Evolutionary conservation across 164 flowering plant species (phyloP), one percentile per base, ranked within the genome.

Genomic region (Buxus sempervirens): DNA sequence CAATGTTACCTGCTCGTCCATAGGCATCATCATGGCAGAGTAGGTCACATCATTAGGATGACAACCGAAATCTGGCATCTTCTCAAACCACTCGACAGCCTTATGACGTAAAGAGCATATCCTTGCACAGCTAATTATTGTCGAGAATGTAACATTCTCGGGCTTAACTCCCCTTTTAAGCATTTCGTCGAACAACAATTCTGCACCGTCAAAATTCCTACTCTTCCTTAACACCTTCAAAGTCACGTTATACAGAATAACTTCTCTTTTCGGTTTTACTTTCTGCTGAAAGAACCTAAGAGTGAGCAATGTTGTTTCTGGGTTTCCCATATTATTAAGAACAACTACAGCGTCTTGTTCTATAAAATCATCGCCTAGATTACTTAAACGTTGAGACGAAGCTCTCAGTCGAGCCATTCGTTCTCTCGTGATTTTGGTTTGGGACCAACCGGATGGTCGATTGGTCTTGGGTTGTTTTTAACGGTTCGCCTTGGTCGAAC

Each of bases 11-110:
- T 9, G 83, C 84, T 42, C 82, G 80, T 1, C 96, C 94, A 83
- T 92, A 95, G 4, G 88, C 88, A 82, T 95, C 97, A 92, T 88
- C 94, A 95, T 92, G 25, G 85, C 84, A 0, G 97, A 79, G 60
- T 78, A 85, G 9, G 91, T 90, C 26, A 90, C 81, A 73, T 78
- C 79, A 79, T 95, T 97, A 25, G 96, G 97, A 32, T 75, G 59
- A 72, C 86, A 81, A 27, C 88, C 91, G 54, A 77, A 88, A 6
- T 71, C 51, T 0, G 83, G 75, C 94, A 95, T 92, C 78, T 82
- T 92, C 73, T 95, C 97, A 75, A 90, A 90, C 97, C 86, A 90
- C 72, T 92, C 91, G 27, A 90, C 88, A 23, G 97, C 96, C 79
- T 84, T 90, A 42, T 76, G 58, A 0, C 89, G 93, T 80, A 88